These are phyloP conservation scores for Anisogramma anomala DNA, from an alignment of 2,329 filamentous ascomycete genomes.

Conservation along the genomic window DNA sequence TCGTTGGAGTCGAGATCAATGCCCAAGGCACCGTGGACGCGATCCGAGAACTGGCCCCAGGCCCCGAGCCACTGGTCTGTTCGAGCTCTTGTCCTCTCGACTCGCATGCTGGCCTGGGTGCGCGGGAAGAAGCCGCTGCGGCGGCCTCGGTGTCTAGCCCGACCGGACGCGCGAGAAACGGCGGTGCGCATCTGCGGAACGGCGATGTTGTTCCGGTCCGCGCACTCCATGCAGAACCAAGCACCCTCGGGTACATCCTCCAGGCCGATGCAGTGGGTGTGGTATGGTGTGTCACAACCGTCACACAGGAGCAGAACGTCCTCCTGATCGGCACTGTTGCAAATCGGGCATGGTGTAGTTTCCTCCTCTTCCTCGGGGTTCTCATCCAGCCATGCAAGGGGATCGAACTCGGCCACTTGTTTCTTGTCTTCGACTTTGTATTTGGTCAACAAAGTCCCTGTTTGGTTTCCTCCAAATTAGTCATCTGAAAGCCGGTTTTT, in stretches of 20 bases:
- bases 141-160: constrained; percentile 7
- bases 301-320: constrained; percentile 83
- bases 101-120: constrained; percentile 46
- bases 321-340: constrained; percentile 68
- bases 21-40: constrained; percentile 55
- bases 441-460: constrained; percentile 44
- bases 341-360: constrained; percentile 69
- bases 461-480: constrained; percentile 15
- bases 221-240: constrained; percentile 89
- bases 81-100: constrained; percentile 50
- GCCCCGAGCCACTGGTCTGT: constrained; percentile 81
- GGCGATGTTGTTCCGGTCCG: constrained; percentile 35
- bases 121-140: constrained; percentile 35
- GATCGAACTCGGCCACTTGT: constrained; percentile 81
- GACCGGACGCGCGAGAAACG: constrained; percentile 18
- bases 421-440: constrained; percentile 69
- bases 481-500: constrained; percentile 1
- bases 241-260: constrained; percentile 62
- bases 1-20: constrained; percentile 80
- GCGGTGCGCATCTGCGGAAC: constrained; percentile 22
- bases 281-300: constrained; percentile 78
- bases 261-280: constrained; percentile 83
- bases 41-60: constrained; percentile 55
- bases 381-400: constrained; percentile 61
- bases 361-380: constrained; percentile 61